Evolutionary conservation across 345 rosid species (phyloP).

Genomic region (Trapa bicornis): DNA sequence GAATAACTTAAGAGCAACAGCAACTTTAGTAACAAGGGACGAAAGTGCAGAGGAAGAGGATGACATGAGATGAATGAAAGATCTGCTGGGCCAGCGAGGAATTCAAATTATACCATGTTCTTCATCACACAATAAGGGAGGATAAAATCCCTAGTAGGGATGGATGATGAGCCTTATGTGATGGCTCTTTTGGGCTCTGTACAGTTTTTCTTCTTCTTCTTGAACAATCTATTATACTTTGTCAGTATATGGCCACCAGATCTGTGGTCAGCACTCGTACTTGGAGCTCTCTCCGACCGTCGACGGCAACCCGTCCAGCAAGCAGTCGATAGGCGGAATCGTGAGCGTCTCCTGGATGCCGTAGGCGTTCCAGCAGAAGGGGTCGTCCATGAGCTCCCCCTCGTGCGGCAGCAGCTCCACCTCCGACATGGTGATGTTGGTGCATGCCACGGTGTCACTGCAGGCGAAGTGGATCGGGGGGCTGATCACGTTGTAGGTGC

Average conservation of each 20-base stretch:
- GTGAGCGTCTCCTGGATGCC: constrained; percentile 72
- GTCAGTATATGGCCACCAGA: neutral
- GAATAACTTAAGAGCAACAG: too few species aligned
- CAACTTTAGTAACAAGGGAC: too few species aligned
- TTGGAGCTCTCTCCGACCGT: constrained; percentile 20
- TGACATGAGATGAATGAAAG: too few species aligned
- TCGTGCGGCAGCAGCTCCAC: constrained; percentile 83
- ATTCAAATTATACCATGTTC: too few species aligned
- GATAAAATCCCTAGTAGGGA: constrained; percentile 34
- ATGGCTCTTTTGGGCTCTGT: neutral
- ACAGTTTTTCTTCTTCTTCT: neutral
- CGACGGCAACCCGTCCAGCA: constrained; percentile 65
- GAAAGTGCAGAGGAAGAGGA: too few species aligned
- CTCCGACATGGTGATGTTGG: constrained; percentile 78
- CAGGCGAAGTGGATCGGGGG: constrained; percentile 91
- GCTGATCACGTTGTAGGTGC: constrained; percentile 70
- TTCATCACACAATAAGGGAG: constrained; percentile 63
- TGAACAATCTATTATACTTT: neutral
- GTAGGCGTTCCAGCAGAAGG: constrained; percentile 96
- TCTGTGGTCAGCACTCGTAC: constrained; percentile 23
- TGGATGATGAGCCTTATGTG: constrained; percentile 38
- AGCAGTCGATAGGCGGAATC: constrained; percentile 72
- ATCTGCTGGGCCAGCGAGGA: too few species aligned
- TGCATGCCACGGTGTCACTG: constrained; percentile 86
- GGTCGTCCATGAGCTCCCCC: constrained; percentile 82